Conservation (phyloP, 2,329 filamentous ascomycete genomes). For the Fusarium verrucosum region DNA sequence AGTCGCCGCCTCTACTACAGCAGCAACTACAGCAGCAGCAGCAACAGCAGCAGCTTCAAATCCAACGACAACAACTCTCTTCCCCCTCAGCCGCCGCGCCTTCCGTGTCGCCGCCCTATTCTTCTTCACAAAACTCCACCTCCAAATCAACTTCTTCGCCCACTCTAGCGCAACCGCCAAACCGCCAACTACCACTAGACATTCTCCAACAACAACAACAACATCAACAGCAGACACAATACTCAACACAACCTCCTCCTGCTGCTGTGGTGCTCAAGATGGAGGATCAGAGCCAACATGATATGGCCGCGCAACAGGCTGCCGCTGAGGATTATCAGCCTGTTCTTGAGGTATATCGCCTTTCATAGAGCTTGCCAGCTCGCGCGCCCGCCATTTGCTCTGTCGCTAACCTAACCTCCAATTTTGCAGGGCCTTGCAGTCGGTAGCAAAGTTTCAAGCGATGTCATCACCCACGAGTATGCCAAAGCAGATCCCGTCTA, state of each 20-base stretch:
- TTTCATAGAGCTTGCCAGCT: background rate
- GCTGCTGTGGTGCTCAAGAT: slow-evolving; percentile 42
- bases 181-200: slow-evolving; percentile 27
- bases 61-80: slow-evolving; percentile 27
- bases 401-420: slow-evolving; percentile 35
- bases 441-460: slow-evolving; percentile 78
- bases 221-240: slow-evolving; percentile 24
- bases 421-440: slow-evolving; percentile 80
- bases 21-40: slow-evolving; percentile 25
- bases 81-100: slow-evolving; percentile 24
- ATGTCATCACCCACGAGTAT: slow-evolving; percentile 84
- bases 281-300: slow-evolving; percentile 51
- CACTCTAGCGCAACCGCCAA: slow-evolving; percentile 29
- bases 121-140: slow-evolving; percentile 29
- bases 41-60: background rate
- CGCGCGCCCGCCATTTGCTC: slow-evolving; percentile 25
- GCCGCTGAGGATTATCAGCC: slow-evolving; percentile 68
- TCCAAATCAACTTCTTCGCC: slow-evolving; percentile 32
- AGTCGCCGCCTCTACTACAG: background rate
- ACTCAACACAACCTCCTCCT: slow-evolving; percentile 8
- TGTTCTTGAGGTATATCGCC: slow-evolving; percentile 60
- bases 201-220: slow-evolving; percentile 27
- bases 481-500: slow-evolving; percentile 86
- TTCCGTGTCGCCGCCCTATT: slow-evolving; percentile 29
- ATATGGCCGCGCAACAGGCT: slow-evolving; percentile 67